Evolutionary conservation across 192 early-diverging fungal species (phyloP).

Genomic region (Pilaira anomala): DNA sequence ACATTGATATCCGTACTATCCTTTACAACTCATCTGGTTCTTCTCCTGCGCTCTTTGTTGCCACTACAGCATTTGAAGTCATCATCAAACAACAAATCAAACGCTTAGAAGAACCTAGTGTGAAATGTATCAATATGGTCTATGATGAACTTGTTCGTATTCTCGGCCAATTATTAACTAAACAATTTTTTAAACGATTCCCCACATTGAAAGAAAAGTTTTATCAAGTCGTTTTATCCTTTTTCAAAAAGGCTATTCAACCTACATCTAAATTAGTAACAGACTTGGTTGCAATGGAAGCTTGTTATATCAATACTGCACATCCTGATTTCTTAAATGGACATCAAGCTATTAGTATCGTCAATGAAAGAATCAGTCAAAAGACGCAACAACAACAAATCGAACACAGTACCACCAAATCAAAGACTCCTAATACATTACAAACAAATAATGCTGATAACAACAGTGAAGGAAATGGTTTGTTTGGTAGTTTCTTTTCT

Average conservation of each 20-base stretch:
- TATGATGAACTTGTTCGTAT: conserved; percentile 99
- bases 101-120: conserved; percentile 93
- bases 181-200: conserved; percentile 95
- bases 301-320: conserved; percentile 96
- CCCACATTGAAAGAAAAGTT: conserved; percentile 91
- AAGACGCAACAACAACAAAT: neutral
- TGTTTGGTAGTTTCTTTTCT: conserved; percentile 98
- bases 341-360: conserved; percentile 90
- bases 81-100: conserved; percentile 99
- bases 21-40: conserved; percentile 98
- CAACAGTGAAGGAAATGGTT: conserved; percentile 37
- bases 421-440: neutral
- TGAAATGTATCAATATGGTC: conserved; percentile 93
- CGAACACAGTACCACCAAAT: conserved; percentile 4
- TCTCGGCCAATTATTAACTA: conserved; percentile 85
- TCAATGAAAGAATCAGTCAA: conserved; percentile 63
- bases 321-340: conserved; percentile 99
- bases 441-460: conserved; percentile 4
- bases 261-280: conserved; percentile 95
- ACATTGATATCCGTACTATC: conserved; percentile 97
- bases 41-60: conserved; percentile 96
- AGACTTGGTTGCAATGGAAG: conserved; percentile 93
- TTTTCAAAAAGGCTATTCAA: conserved; percentile 84
- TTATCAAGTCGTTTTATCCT: conserved; percentile 89
- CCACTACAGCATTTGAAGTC: conserved; percentile 95